These are phyloP conservation scores for Vitis rupestris DNA, from an alignment of 164 flowering plant species.

Conservation along the genomic window DNA sequence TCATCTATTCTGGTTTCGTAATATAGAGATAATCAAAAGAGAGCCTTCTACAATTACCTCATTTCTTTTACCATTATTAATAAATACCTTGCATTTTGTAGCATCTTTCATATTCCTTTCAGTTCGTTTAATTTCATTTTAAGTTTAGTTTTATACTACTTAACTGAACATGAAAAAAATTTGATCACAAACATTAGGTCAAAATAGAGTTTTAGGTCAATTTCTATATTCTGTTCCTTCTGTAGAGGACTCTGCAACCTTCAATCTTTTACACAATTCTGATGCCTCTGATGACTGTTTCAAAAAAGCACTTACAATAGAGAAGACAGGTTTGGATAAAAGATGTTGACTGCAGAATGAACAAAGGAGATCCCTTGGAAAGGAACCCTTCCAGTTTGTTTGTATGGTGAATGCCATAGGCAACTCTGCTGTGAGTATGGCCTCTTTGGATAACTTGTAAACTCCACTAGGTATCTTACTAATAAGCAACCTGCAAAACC, in stretches of 20 bases:
- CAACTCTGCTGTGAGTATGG: slow-evolving; percentile 72
- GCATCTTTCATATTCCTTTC: neutral
- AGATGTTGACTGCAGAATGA: slow-evolving; percentile 79
- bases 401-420: slow-evolving; percentile 69
- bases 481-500: slow-evolving; percentile 65
- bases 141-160: neutral
- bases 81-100: too few relatives aligned
- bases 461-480: slow-evolving; percentile 67
- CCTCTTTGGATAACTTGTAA: slow-evolving; percentile 84
- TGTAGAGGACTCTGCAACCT: slow-evolving; percentile 20
- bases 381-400: slow-evolving; percentile 85
- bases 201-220: slow-evolving; percentile 8
- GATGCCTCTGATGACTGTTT: slow-evolving; percentile 24
- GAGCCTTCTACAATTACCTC: too few relatives aligned
- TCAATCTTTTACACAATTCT: slow-evolving; percentile 36
- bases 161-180: neutral
- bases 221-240: slow-evolving; percentile 2
- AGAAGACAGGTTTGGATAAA: slow-evolving; percentile 77
- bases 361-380: slow-evolving; percentile 78
- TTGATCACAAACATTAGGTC: neutral
- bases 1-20: neutral
- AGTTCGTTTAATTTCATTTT: neutral
- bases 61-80: too few relatives aligned
- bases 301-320: slow-evolving; percentile 21
- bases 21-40: too few relatives aligned